These are phyloP conservation scores for Guyanaporus albipodus DNA, from an alignment of 768 basidiomycete species.

Conservation along the genomic window DNA sequence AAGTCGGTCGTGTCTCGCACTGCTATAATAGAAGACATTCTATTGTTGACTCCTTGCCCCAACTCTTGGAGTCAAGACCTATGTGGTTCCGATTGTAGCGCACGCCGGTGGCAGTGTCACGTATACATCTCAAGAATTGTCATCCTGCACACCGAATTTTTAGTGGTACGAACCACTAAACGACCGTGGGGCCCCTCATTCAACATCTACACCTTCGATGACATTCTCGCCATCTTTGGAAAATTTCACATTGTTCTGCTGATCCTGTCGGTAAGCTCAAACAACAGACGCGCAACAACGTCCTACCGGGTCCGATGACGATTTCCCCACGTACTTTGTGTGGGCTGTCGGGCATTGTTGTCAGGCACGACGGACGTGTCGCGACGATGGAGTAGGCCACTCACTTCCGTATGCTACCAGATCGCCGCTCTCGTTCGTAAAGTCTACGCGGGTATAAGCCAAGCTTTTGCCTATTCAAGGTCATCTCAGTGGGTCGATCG, in stretches of 20 bases:
- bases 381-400: conserved; percentile 32
- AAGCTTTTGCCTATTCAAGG: conserved; percentile 60
- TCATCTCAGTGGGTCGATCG: background rate
- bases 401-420: conserved; percentile 80
- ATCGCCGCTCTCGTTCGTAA: conserved; percentile 58
- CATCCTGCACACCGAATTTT: no score
- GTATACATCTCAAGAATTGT: no score
- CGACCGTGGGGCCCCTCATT: background rate
- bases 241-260: conserved; percentile 70
- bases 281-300: background rate
- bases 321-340: conserved; percentile 82
- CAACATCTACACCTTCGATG: conserved; percentile 45
- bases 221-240: conserved; percentile 74
- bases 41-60: no score
- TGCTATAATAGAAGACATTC: no score
- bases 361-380: background rate
- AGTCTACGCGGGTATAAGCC: conserved; percentile 80
- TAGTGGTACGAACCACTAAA: background rate
- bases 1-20: background rate
- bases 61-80: no score
- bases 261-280: background rate
- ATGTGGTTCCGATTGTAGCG: no score
- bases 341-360: conserved; percentile 48
- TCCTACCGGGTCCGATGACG: conserved; percentile 41
- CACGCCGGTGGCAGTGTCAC: no score